phyloP scores from a whole-genome alignment of 306 rosid species.

The Trichosanthes cucumerina region DNA sequence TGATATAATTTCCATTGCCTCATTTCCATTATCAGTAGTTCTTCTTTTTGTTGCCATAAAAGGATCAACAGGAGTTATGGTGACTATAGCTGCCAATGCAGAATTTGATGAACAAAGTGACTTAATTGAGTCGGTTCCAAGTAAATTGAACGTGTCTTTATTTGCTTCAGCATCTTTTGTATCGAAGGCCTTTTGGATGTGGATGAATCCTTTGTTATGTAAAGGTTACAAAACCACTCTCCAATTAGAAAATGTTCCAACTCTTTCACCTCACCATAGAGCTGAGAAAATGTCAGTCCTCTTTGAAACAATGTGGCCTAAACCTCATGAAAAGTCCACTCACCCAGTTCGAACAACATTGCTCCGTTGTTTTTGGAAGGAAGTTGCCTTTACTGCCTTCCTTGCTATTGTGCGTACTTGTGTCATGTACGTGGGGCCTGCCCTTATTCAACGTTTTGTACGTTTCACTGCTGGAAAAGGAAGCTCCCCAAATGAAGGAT shows the following conservation, averaged over 20 bases:
- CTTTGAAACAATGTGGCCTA: slow-evolving; percentile 78
- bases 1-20: slow-evolving; percentile 44
- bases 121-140: slow-evolving; percentile 14
- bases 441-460: slow-evolving; percentile 65
- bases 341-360: slow-evolving; percentile 74
- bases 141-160: slow-evolving; percentile 35
- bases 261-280: slow-evolving; percentile 55
- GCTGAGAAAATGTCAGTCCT: slow-evolving; percentile 67
- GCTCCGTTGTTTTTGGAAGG: slow-evolving; percentile 72
- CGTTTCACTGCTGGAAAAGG: slow-evolving; percentile 68
- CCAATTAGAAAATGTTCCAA: slow-evolving; percentile 59
- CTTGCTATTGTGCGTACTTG: slow-evolving; percentile 56
- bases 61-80: slow-evolving; percentile 63
- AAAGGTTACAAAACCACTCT: slow-evolving; percentile 66
- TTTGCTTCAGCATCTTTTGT: slow-evolving; percentile 72
- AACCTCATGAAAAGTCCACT: slow-evolving; percentile 43
- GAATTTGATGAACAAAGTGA: slow-evolving; percentile 22
- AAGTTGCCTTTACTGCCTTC: slow-evolving; percentile 53
- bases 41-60: slow-evolving; percentile 39
- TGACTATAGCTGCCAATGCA: slow-evolving; percentile 15
- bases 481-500: slow-evolving; percentile 62
- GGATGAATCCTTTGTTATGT: slow-evolving; percentile 80
- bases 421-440: slow-evolving; percentile 79
- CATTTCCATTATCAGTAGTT: slow-evolving; percentile 46
- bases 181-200: slow-evolving; percentile 76